Evolutionary conservation across 345 rosid genomes (phyloP), one percentile per base, ranked within the genome.

Genomic region (Gossypioides kirkii): DNA sequence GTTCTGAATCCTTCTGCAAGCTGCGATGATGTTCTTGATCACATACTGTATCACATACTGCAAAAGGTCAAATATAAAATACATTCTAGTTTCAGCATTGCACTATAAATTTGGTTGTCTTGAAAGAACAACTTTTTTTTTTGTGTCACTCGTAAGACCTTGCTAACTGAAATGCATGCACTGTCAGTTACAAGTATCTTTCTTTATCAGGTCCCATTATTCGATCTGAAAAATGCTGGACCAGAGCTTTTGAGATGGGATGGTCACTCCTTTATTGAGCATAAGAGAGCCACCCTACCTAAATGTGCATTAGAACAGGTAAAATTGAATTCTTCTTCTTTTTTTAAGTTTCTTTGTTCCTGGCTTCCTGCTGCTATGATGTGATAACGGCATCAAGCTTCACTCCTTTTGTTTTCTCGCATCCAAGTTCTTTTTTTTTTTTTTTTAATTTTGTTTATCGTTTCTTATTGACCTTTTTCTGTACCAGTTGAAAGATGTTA

Each of bases 221-320:
- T 81, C 23, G 77, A 81, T 78, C 64, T 78, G 50, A 74, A n/a
- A 75, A 47, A 46, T 70, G 76, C 73, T 60, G 83, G 83, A 74
- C 68, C 76, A 3, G 85, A 84, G 80, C 71, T 76, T 61, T 61
- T 73, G 73, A 84, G 82, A 74, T 84, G 83, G 89, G 87, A 88
- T 76, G 65, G 82, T 72, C 74, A 56, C 26, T 79, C 80, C 59
- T 90, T 90, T 76, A 68, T 87, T 47, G 17, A n/a, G 62, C 85
- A 84, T 58, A 90, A 88, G 80, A 84, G 87, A 73, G 78, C 83
- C 74, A 67, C 76, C 20, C 71, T 84, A 81, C 87, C 88, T 43
- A 83, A 80, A 78, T 80, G 86, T 73, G 58, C 80, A 60, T 74
- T 87, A 45, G 82, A 83, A 60, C 77, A 79, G 86, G 96, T 85